Percentiles rank a stretch among this genome's conserved stretches.
Conservation (phyloP, 257 asterid genomes). For the Marsdenia floribunda region DNA sequence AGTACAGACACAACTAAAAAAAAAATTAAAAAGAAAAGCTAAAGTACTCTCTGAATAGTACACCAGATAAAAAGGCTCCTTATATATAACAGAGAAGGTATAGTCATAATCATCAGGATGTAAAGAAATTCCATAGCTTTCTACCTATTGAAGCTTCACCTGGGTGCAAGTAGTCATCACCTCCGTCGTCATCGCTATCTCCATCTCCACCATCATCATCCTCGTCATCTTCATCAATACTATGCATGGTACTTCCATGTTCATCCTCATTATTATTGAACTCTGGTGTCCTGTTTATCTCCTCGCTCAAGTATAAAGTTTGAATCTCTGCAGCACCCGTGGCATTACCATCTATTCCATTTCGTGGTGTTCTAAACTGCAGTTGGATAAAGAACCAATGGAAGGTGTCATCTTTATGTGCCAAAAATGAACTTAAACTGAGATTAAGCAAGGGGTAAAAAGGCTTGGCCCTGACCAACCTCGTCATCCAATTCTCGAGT, state of each 20-base stretch:
- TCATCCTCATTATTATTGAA: slow-evolving; percentile 35
- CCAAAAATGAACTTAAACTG: neutral
- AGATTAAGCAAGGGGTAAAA: neutral
- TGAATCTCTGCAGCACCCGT: slow-evolving; percentile 23
- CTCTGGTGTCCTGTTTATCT: slow-evolving; percentile 41
- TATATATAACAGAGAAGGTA: neutral
- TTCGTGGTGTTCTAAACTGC: slow-evolving; percentile 41
- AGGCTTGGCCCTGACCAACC: slow-evolving; percentile 37
- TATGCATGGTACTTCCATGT: slow-evolving; percentile 36
- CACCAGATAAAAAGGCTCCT: neutral
- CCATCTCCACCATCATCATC: slow-evolving; percentile 9
- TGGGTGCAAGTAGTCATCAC: slow-evolving; percentile 38
- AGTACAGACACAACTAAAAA: too few species aligned
- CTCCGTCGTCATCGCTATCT: slow-evolving; percentile 21
- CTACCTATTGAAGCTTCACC: slow-evolving; percentile 56
- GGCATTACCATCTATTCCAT: slow-evolving; percentile 20
- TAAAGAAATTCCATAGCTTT: slow-evolving; percentile 82
- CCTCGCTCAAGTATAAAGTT: slow-evolving; percentile 34
- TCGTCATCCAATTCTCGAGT: slow-evolving; percentile 10
- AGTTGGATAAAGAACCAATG: slow-evolving; percentile 12
- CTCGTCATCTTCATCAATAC: slow-evolving; percentile 13
- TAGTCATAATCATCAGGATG: slow-evolving; percentile 41
- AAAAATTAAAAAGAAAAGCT: neutral
- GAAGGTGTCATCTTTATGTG: neutral
- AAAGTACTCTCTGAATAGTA: neutral